Evolutionary conservation across 2,329 filamentous ascomycete species (phyloP).

Genomic region (Gliomastix tumulicola): DNA sequence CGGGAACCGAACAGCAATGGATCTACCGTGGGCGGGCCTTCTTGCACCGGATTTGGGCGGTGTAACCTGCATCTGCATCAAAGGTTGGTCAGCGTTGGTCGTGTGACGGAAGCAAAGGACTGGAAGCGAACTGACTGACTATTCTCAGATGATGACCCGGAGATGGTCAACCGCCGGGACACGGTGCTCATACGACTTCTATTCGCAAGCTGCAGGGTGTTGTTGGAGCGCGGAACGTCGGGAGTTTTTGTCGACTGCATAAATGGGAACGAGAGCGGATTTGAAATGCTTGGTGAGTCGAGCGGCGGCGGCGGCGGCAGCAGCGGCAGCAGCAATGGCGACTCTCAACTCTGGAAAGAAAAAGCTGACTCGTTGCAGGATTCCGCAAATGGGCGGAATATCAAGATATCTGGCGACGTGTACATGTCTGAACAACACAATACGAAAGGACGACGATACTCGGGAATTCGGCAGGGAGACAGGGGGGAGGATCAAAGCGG

Average conservation of each 20-base stretch:
- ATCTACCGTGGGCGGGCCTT: constrained; percentile 48
- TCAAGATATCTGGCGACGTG: constrained; percentile 44
- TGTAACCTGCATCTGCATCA: constrained; percentile 53
- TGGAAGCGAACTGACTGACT: constrained; percentile 2
- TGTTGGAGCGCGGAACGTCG: constrained; percentile 42
- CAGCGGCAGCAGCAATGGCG: too few species aligned
- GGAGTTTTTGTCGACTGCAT: constrained; percentile 49
- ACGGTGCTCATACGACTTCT: constrained; percentile 46
- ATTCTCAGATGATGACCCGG: constrained; percentile 32
- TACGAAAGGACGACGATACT: too few species aligned
- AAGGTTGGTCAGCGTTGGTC: too few species aligned
- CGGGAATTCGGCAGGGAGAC: too few species aligned
- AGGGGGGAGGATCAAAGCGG: too few species aligned
- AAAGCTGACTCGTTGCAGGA: constrained; percentile 24
- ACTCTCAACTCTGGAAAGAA: too few species aligned
- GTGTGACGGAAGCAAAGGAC: too few species aligned
- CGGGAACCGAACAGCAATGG: constrained; percentile 36
- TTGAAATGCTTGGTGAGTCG: constrained; percentile 47
- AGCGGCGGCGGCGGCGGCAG: too few species aligned
- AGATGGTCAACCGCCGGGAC: constrained; percentile 35
- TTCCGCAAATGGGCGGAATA: constrained; percentile 54
- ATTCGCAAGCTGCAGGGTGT: constrained; percentile 39
- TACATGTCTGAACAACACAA: too few species aligned
- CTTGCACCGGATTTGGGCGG: constrained; percentile 43
- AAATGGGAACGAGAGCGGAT: constrained; percentile 40